phyloP scores from a whole-genome alignment of 306 rosid species.

The Quercus dentata region DNA sequence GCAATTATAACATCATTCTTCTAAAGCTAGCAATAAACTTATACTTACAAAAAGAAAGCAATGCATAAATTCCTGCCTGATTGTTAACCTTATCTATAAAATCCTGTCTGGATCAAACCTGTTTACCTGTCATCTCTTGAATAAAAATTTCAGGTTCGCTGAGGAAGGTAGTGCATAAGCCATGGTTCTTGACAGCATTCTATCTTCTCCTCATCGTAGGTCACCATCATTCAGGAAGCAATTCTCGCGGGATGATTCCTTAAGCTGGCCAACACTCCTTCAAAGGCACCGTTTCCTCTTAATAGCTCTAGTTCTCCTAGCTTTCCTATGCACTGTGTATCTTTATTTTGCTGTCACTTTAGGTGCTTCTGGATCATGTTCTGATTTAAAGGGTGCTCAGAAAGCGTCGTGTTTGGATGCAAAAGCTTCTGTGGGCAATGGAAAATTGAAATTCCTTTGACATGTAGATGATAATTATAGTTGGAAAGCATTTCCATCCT shows the following conservation, averaged over 20 bases:
- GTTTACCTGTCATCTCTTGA: not conserved
- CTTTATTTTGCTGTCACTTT: constrained; percentile 87
- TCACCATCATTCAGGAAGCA: constrained; percentile 67
- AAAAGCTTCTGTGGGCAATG: constrained; percentile 52
- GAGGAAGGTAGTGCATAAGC: constrained; percentile 37
- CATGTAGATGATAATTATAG: constrained; percentile 1
- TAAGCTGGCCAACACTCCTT: constrained; percentile 70
- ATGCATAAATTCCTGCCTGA: not conserved
- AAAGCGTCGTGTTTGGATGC: constrained; percentile 72
- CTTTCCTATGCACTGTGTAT: constrained; percentile 72
- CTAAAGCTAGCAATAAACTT: no score
- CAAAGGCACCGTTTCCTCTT: constrained; percentile 87
- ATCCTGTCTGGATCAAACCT: not conserved
- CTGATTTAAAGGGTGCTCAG: constrained; percentile 58
- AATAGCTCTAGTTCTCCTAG: constrained; percentile 58
- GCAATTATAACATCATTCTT: no score
- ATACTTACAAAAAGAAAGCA: no score
- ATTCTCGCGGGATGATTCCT: constrained; percentile 59
- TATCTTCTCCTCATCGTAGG: constrained; percentile 66
- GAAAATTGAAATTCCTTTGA: constrained; percentile 80
- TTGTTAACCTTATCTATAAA: not conserved
- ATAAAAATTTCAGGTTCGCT: constrained; percentile 30
- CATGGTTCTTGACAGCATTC: constrained; percentile 78
- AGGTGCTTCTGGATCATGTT: constrained; percentile 52
- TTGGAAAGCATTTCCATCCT: not conserved